Evolutionary conservation across 179 eudicot species (phyloP).

Genomic region (Carnegiea gigantea): DNA sequence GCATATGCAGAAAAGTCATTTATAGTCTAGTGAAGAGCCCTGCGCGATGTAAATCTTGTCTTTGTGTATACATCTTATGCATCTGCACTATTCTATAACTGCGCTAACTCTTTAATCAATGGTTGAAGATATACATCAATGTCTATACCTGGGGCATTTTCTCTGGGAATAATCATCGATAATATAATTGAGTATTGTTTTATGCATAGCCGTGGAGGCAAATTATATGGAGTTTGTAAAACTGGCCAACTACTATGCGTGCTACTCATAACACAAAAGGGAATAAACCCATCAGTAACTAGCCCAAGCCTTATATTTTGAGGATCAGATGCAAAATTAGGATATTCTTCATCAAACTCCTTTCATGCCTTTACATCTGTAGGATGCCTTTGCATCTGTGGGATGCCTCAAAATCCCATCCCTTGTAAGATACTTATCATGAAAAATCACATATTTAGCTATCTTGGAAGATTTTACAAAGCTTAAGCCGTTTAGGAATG

Average conservation of each 20-base stretch:
- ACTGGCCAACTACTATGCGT: too few species aligned
- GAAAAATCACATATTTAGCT: not conserved
- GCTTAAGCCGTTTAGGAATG: not conserved
- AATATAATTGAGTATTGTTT: not conserved
- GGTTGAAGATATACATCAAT: too few species aligned
- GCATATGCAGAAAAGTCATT: not conserved
- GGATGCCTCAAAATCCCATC: too few species aligned
- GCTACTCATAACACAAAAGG: too few species aligned
- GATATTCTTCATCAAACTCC: not conserved
- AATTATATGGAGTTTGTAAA: not conserved
- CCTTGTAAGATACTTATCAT: not conserved
- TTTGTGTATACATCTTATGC: not conserved
- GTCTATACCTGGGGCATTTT: too few species aligned
- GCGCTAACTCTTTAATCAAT: not conserved
- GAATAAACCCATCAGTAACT: too few species aligned
- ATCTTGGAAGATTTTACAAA: not conserved
- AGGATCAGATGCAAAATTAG: not conserved
- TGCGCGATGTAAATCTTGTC: not conserved
- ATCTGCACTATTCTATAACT: not conserved
- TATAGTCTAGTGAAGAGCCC: not conserved
- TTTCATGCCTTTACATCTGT: not conserved
- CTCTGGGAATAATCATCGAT: too few species aligned
- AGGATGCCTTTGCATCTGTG: not conserved
- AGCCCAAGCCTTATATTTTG: too few species aligned
- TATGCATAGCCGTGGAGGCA: not conserved